Conservation (phyloP, 2,329 filamentous ascomycete species). For the Stagonosporopsis rhizophila region DNA sequence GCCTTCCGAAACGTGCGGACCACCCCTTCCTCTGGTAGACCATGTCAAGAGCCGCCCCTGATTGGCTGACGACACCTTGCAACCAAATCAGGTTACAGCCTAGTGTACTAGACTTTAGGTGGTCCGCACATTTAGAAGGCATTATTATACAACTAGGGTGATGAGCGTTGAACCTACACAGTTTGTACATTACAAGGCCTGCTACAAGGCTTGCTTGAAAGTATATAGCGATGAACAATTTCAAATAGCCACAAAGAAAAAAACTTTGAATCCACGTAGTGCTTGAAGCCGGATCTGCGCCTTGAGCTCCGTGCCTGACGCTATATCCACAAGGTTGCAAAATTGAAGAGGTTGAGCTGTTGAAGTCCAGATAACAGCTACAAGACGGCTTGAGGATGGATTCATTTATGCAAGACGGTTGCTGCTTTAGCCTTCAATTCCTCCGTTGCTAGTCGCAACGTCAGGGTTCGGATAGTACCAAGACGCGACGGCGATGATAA, state of each 20-base stretch:
- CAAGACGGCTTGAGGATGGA: neutral
- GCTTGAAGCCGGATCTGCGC: neutral
- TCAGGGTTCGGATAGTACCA: constrained; percentile 67
- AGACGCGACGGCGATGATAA: constrained; percentile 66
- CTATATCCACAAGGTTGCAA: neutral
- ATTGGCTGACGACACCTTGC: too few relatives aligned
- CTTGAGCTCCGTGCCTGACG: neutral
- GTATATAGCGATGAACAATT: constrained; percentile 15
- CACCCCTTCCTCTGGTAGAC: too few relatives aligned
- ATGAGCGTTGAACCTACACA: neutral
- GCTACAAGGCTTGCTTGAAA: neutral
- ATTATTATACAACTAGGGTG: too few relatives aligned
- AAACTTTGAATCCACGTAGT: neutral
- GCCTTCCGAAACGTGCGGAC: too few relatives aligned
- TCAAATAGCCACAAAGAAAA: constrained; percentile 12
- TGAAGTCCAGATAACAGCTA: neutral
- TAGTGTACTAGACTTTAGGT: too few relatives aligned
- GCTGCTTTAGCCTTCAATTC: constrained; percentile 1
- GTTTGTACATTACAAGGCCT: constrained; percentile 7
- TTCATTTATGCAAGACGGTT: neutral
- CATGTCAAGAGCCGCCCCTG: too few relatives aligned
- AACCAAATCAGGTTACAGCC: too few relatives aligned
- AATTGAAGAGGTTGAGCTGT: neutral
- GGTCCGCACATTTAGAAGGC: too few relatives aligned
- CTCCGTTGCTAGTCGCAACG: constrained; percentile 41